A percentile compares a stretch with the other conserved stretches of the same genome.
Conservation (phyloP, 2,329 filamentous ascomycete species). For the Septoria linicola region DNA sequence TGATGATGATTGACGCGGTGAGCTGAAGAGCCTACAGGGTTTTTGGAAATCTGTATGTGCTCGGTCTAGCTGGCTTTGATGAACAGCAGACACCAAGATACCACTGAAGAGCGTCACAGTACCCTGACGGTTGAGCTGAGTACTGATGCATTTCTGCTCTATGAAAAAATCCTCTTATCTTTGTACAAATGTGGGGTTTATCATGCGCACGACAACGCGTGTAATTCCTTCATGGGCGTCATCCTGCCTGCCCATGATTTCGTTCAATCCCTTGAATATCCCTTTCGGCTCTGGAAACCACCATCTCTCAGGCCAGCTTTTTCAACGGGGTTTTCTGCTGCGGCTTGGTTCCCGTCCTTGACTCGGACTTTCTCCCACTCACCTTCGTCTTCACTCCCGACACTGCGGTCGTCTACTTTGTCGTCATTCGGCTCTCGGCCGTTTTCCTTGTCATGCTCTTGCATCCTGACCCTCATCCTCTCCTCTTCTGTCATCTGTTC, state of each 20-base stretch:
- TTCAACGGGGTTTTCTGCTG: slow-evolving; percentile 33
- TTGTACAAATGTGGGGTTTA: too few species aligned
- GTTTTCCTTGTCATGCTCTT: slow-evolving; percentile 32
- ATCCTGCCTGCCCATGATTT: too few species aligned
- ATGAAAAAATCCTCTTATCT: too few species aligned
- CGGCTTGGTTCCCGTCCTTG: slow-evolving; percentile 33
- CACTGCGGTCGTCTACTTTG: slow-evolving; percentile 29
- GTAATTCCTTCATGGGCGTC: too few species aligned
- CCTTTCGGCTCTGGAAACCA: slow-evolving; percentile 14
- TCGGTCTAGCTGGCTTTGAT: too few species aligned
- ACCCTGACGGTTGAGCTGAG: too few species aligned
- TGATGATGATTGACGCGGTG: not conserved
- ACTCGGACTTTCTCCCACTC: slow-evolving; percentile 35
- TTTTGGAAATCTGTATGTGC: too few species aligned
- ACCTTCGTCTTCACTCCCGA: slow-evolving; percentile 40
- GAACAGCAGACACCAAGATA: too few species aligned
- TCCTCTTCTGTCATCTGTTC: slow-evolving; percentile 40
- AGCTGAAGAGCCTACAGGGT: too few species aligned
- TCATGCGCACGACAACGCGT: too few species aligned
- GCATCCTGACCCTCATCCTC: slow-evolving; percentile 48
- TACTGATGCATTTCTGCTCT: too few species aligned
- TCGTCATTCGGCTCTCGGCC: slow-evolving; percentile 34
- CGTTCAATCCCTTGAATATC: slow-evolving; percentile 9
- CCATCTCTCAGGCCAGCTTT: slow-evolving; percentile 25
- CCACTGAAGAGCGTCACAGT: too few species aligned